Base-by-base conservation (phyloP, 108 stramenopile species). In the Cyclotella cryptica region DNA sequence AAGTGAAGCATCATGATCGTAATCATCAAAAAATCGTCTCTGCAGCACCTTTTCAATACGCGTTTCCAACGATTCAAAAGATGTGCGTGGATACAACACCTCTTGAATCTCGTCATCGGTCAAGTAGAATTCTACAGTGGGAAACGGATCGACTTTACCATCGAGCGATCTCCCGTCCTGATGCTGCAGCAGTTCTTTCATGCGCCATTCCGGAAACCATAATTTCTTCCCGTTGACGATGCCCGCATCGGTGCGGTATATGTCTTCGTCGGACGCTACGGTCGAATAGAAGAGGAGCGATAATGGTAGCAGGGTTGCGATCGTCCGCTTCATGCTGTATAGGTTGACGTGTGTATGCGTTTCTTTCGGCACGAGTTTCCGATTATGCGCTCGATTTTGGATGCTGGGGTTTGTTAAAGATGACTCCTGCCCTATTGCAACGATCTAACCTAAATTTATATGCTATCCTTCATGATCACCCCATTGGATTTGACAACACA, bases 181-280 rank as follows among this genome's bases (percentile, higher is more conserved):
- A 18, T 51, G n/a, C 39, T 39, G 35, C 35, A 62, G 1, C 1
- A 62, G 41, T 41, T 62, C 35, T 40, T 62, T 19, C 61, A 62
- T 62, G 3, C 61, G 61, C 61, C 61, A 62, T 21, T 62, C 61
- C 17, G 61, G 61, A 62, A 39, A 62, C 61, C 61, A 62, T 4
- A 62, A 42, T 62, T 41, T 62, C 15, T 27, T 19, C 17, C 61
- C 61, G 19, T 62, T 62, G 15, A 27, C 35, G 15, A 62, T 21
- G 19, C 40, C 61, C 15, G 35, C 61, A 21, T 62, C 27, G 29
- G 19, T 24, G 55, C 5, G 1, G 49, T 19, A 19, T 3, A 17
- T 3, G 49, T 51, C 8, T 51, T 51, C 49, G 17, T 51, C 49
- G 19, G 49, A 1, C 3, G 49, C 35, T 35, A 6, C 35, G 35